phyloP scores from a whole-genome alignment of 805 yeast species.

The Metschnikowia matae region DNA sequence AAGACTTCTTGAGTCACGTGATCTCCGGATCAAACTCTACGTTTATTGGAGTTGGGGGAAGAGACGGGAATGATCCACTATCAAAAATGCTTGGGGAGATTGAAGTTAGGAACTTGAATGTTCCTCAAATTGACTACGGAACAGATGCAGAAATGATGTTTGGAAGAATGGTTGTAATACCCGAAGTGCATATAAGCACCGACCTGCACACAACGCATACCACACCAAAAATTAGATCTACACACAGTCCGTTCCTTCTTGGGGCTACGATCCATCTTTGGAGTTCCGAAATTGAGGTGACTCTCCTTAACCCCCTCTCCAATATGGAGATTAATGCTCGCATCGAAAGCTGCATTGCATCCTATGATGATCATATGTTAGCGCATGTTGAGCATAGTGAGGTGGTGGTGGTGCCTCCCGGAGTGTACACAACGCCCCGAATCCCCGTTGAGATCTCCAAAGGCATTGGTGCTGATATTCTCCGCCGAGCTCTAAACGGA shows the following conservation, averaged over 20 bases:
- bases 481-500: constrained; percentile 49
- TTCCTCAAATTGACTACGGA: constrained; percentile 11
- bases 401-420: constrained; percentile 47
- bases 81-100: constrained; percentile 13
- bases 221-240: neutral
- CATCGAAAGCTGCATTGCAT: constrained; percentile 46
- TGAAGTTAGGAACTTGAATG: constrained; percentile 20
- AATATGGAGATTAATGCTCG: constrained; percentile 43
- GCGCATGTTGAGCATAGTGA: constrained; percentile 45
- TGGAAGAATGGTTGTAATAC: neutral
- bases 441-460: constrained; percentile 46
- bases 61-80: neutral
- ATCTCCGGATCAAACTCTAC: constrained; percentile 16
- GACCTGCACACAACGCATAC: neutral
- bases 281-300: constrained; percentile 51
- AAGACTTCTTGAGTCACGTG: constrained; percentile 20
- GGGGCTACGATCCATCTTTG: constrained; percentile 52
- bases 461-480: constrained; percentile 47
- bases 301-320: constrained; percentile 49
- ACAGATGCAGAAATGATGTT: neutral
- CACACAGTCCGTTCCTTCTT: constrained; percentile 38
- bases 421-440: constrained; percentile 45
- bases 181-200: neutral
- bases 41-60: constrained; percentile 5
- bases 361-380: constrained; percentile 41